Percentiles rank a stretch among this genome's conserved stretches.
phyloP scores from a whole-genome alignment of 352 stramenopile species.

The Phytophthora boehmeriae region DNA sequence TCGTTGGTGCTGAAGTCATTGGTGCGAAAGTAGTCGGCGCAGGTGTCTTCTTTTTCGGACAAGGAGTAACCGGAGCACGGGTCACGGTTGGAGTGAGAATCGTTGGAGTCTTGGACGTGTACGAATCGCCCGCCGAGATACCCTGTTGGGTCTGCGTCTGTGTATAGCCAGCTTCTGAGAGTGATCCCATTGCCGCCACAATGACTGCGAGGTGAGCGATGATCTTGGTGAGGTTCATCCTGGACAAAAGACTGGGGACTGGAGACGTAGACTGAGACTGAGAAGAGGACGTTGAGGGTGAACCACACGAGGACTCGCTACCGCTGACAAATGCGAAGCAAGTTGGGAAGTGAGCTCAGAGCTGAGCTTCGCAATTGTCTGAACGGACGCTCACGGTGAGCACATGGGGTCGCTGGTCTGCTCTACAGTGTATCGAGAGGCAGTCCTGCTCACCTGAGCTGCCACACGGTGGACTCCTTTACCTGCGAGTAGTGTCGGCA shows the following conservation, averaged over 20 bases:
- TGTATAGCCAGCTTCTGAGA: conserved; percentile 24
- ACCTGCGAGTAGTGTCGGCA: background rate
- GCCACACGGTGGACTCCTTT: conserved; percentile 1
- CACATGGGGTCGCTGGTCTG: background rate
- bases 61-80: background rate
- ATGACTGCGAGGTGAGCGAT: conserved; percentile 35
- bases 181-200: conserved; percentile 22
- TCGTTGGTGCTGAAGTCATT: too few species aligned
- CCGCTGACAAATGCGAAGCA: conserved; percentile 10
- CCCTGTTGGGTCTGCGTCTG: conserved; percentile 10
- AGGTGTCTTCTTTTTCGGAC: background rate
- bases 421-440: too few species aligned
- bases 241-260: conserved; percentile 20
- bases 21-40: background rate
- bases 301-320: conserved; percentile 12
- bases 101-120: conserved; percentile 6
- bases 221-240: conserved; percentile 42
- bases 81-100: conserved; percentile 5
- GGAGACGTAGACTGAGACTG: conserved; percentile 21
- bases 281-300: conserved; percentile 16
- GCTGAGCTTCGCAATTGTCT: background rate
- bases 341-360: conserved; percentile 9
- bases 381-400: background rate
- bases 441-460: background rate
- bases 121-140: conserved; percentile 15